Base-by-base conservation (phyloP, 352 stramenopile genomes). In the Lagenidium giganteum region DNA sequence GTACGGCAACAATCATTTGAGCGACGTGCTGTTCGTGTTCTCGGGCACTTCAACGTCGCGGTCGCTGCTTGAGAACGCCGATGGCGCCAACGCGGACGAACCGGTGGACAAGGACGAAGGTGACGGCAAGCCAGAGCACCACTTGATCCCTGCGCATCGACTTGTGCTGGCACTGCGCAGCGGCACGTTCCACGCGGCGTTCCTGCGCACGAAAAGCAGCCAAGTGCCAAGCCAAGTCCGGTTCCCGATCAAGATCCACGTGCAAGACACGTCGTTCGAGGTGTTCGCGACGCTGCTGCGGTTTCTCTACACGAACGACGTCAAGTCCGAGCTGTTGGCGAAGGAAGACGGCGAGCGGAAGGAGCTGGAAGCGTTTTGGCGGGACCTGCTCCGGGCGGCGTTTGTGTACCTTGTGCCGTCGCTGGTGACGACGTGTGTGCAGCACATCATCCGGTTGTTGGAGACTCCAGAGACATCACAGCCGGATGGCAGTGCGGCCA, bases 1-100 rank as follows among this genome's bases (percentile, higher is more conserved):
- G 20, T 88, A 70, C 48, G 70, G 56, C 0, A 83, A 66, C 51
- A 74, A 67, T 46, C 59, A 85, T 42, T 45, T 88, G 21, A 88
- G 76, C 35, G 76, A 88, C 38, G 72, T 86, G 26, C 43, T 83
- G 12, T 84, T 88, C 34, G 42, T 84, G 22, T 85, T 86, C 49
- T 60, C 75, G 11, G n/a, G n/a, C n/a, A n/a, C n/a, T n/a, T n/a
- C n/a, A n/a, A n/a, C n/a, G n/a, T n/a, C n/a, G n/a, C n/a, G n/a
- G n/a, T n/a, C n/a, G n/a, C n/a, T n/a, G n/a, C n/a, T n/a, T n/a
- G n/a, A n/a, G n/a, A n/a, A n/a, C n/a, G n/a, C n/a, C 4, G 33
- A 41, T 23, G 20, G 27, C 9, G 26, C 24, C 5, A 40, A 4
- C 14, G 23, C 9, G n/a, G n/a, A n/a, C n/a, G n/a, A n/a, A n/a